Evolutionary conservation across 345 rosid species (phyloP), one percentile per base, ranked within the genome.

Genomic region (Cardiospermum halicacabum): DNA sequence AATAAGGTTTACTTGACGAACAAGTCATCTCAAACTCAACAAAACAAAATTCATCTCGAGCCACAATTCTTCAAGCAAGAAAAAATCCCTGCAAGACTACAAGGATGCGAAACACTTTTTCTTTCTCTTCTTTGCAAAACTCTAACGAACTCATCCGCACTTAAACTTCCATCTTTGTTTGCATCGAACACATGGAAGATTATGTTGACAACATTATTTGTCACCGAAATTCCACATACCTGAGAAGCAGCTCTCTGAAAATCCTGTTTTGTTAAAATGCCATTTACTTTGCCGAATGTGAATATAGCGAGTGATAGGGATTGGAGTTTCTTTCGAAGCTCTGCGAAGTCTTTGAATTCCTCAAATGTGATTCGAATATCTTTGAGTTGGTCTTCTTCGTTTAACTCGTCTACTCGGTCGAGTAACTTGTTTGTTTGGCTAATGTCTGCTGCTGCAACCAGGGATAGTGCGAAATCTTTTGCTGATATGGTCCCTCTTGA

Each of bases 221-320:
- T 73, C 28, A 88, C 60, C 5, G 75, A 43, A 13, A 85, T 68
- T 11, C 81, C 89, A 43, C 89, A 85, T 27, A 88, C 89, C 59
- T 83, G 77, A 19, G 85, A 78, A 54, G 95, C 84, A 37, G 91
- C 91, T 77, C 91, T 72, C 56, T 88, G 84, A 72, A 88, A 83
- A 65, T 88, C 95, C 48, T 58, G 79, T 59, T 73, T 85, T 2
- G 85, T 78, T 64, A 87, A 69, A 63, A 73, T 62, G 53, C 87
- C 87, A 57, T 71, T 85, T 15, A 74, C 77, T 75, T 80, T 75
- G 12, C 95, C 91, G 18, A 73, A 80, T 51, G 89, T 83, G 55
- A 88, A 85, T 48, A 88, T 78, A 43, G 91, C 94, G 53, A 85
- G 65, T 30, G 89, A 80, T 53, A 88, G 80, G n/a, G 83, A 79